Percentiles rank a stretch among this genome's conserved stretches.
These are phyloP conservation scores for Lathyrus tuberosus DNA, from an alignment of 306 rosid genomes.

Conservation along the genomic window DNA sequence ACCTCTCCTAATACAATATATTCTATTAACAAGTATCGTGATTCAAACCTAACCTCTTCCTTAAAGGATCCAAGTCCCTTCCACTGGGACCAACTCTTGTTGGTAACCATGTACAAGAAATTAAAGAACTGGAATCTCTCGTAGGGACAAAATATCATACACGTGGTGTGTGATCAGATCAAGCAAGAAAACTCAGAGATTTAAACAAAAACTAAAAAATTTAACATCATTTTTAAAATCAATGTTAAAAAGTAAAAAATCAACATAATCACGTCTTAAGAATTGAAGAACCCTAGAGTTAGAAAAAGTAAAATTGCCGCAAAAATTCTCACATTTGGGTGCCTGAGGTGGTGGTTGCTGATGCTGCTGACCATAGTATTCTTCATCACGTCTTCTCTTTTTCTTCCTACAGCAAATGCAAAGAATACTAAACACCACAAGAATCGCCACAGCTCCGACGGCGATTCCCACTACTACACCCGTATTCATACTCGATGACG, in stretches of 20 bases:
- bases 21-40: background rate
- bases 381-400: conserved; percentile 75
- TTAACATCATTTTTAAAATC: conserved; percentile 5
- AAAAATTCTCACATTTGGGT: conserved; percentile 65
- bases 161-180: conserved; percentile 36
- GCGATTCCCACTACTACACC: conserved; percentile 75
- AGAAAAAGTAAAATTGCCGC: background rate
- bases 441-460: conserved; percentile 64
- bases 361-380: conserved; percentile 61
- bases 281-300: background rate
- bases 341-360: conserved; percentile 45
- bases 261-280: background rate
- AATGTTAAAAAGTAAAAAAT: background rate
- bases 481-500: conserved; percentile 50
- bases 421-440: conserved; percentile 57
- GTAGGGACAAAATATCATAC: background rate
- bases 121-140: background rate
- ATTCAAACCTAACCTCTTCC: background rate
- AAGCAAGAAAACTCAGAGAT: conserved; percentile 1
- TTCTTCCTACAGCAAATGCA: conserved; percentile 69
- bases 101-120: background rate
- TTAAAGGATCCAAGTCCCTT: background rate
- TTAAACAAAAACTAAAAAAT: background rate
- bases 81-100: background rate
- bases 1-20: background rate